These are phyloP conservation scores for Trichosporon coremiiforme DNA, from an alignment of 1,284 basidiomycete genomes.

Conservation along the genomic window DNA sequence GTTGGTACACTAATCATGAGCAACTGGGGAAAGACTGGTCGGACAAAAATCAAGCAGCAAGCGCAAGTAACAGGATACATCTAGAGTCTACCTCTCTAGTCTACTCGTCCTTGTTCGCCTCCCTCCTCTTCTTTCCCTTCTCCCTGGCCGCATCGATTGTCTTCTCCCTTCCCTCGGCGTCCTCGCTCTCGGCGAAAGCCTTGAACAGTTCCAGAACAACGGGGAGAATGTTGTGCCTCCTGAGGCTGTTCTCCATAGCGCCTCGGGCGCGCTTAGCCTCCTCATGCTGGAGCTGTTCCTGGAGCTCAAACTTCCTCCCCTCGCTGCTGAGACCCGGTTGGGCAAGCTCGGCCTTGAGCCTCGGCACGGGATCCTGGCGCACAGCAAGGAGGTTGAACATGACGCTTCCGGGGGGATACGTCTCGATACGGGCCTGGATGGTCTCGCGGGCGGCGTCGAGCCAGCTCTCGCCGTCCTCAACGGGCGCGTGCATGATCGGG, in stretches of 20 bases:
- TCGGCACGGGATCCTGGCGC: slow-evolving; percentile 74
- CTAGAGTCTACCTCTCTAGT: not conserved
- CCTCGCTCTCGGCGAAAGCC: not conserved
- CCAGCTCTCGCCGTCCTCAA: slow-evolving; percentile 68
- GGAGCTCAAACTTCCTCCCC: slow-evolving; percentile 59
- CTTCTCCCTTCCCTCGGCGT: not conserved
- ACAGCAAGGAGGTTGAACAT: slow-evolving; percentile 89
- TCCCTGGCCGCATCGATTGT: not conserved
- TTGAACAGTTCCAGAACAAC: slow-evolving; percentile 47
- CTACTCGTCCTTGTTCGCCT: not conserved
- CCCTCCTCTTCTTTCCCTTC: not conserved
- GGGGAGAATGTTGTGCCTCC: slow-evolving; percentile 55
- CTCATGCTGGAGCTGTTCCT: slow-evolving; percentile 71
- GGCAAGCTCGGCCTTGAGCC: slow-evolving; percentile 64
- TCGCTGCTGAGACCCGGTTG: slow-evolving; percentile 60
- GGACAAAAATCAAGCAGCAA: too few relatives aligned
- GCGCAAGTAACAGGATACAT: not conserved
- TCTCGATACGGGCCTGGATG: slow-evolving; percentile 79
- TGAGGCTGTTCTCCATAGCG: slow-evolving; percentile 63
- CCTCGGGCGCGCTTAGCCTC: slow-evolving; percentile 74
- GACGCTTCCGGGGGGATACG: slow-evolving; percentile 81
- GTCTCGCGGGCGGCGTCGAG: slow-evolving; percentile 75
- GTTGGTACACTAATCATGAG: too few relatives aligned
- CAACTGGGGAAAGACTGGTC: too few relatives aligned
- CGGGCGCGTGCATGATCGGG: slow-evolving; percentile 73